Evolutionary conservation across 2,329 filamentous ascomycete genomes (phyloP).

Genomic region (Penicillium nordicum): DNA sequence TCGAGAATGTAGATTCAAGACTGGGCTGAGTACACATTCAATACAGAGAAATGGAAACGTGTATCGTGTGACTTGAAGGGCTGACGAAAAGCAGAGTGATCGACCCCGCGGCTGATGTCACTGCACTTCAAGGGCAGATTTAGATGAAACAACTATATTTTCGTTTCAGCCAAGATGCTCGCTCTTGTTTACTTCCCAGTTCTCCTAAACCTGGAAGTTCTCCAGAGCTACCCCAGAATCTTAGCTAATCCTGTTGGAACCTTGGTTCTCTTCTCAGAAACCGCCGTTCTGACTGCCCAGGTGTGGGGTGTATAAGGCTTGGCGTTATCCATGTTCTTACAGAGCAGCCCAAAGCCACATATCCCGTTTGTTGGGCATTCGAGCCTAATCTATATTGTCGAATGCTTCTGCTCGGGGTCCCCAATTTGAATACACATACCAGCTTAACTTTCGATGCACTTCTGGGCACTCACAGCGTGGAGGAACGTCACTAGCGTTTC

Average conservation of each 20-base stretch:
- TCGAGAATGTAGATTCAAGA: neutral
- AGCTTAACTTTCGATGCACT: neutral
- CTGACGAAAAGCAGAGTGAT: conserved; percentile 1
- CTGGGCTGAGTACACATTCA: neutral
- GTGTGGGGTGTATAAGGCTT: neutral
- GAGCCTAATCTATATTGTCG: neutral
- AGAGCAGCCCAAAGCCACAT: neutral
- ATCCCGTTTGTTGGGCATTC: neutral
- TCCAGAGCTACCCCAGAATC: neutral
- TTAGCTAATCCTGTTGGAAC: neutral
- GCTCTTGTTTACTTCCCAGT: neutral
- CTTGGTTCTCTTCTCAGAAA: conserved; percentile 1
- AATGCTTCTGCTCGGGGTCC: neutral
- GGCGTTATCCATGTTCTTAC: neutral
- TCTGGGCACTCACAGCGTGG: neutral
- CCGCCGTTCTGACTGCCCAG: neutral
- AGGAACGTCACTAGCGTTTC: too few relatives aligned
- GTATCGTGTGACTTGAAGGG: neutral
- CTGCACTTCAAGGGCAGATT: neutral
- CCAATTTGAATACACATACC: too few relatives aligned
- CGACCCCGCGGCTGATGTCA: conserved; percentile 14
- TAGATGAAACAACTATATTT: neutral
- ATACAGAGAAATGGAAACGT: neutral
- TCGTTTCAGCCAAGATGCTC: neutral
- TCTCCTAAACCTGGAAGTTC: neutral